These are phyloP conservation scores for Aphanomyces euteiches DNA, from an alignment of 352 stramenopile species.

Conservation along the genomic window DNA sequence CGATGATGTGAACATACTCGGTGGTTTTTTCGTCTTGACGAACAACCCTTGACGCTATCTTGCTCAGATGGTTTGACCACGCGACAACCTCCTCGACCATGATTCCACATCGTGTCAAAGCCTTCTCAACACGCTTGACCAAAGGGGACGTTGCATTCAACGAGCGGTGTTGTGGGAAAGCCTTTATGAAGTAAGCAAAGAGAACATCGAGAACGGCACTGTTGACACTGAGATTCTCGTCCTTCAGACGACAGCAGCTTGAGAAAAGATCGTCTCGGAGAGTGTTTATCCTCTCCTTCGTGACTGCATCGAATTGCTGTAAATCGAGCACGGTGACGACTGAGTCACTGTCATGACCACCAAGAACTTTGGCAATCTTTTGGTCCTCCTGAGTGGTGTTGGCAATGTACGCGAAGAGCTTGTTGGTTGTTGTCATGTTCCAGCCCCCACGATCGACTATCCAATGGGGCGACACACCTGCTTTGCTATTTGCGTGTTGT, in stretches of 20 bases:
- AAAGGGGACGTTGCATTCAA: too few relatives aligned
- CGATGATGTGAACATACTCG: neutral
- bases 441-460: constrained; percentile 25
- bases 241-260: neutral
- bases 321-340: neutral
- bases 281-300: too few relatives aligned
- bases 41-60: too few relatives aligned
- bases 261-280: neutral
- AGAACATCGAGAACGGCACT: neutral
- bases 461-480: constrained; percentile 9
- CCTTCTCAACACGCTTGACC: too few relatives aligned
- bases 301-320: neutral
- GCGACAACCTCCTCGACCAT: too few relatives aligned
- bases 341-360: neutral
- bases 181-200: neutral
- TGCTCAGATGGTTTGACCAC: too few relatives aligned
- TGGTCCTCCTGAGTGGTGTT: constrained; percentile 14
- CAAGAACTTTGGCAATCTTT: neutral
- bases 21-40: neutral
- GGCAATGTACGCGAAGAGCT: constrained; percentile 12
- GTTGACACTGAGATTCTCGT: neutral
- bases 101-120: too few relatives aligned
- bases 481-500: constrained; percentile 3
- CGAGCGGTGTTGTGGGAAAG: too few relatives aligned
- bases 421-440: constrained; percentile 1